Conservation (phyloP, 306 rosid species). For the Rubus parviflorus region DNA sequence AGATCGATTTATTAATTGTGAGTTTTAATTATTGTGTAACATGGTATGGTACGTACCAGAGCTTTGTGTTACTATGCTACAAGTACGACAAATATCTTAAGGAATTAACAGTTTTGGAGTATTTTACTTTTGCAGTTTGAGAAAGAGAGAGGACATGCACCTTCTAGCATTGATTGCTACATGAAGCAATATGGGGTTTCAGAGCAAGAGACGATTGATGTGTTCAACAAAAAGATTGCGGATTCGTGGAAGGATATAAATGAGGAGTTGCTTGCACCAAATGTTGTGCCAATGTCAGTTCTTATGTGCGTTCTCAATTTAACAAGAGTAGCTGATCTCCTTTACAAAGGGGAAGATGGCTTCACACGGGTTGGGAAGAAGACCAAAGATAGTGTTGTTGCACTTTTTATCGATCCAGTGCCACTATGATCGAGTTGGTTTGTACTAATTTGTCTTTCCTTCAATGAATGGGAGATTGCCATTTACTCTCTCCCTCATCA, state of each 20-base stretch:
- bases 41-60: too few species aligned
- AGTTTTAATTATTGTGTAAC: too few species aligned
- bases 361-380: not conserved
- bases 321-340: not conserved
- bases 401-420: conserved; percentile 12
- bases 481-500: not conserved
- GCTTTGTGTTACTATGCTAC: not conserved
- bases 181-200: not conserved
- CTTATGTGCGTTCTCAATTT: not conserved
- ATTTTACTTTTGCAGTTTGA: not conserved
- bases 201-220: not conserved
- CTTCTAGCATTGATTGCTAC: not conserved
- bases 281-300: not conserved
- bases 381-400: not conserved
- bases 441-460: not conserved
- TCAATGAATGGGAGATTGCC: not conserved
- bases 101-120: not conserved
- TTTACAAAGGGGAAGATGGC: not conserved
- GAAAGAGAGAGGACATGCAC: not conserved
- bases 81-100: not conserved
- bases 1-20: too few species aligned
- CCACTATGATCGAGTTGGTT: not conserved
- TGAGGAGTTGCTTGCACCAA: not conserved
- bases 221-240: not conserved
- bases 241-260: not conserved